phyloP scores from a whole-genome alignment of 1,284 basidiomycete species.

The Apiotrichum akiyoshidainum region DNA sequence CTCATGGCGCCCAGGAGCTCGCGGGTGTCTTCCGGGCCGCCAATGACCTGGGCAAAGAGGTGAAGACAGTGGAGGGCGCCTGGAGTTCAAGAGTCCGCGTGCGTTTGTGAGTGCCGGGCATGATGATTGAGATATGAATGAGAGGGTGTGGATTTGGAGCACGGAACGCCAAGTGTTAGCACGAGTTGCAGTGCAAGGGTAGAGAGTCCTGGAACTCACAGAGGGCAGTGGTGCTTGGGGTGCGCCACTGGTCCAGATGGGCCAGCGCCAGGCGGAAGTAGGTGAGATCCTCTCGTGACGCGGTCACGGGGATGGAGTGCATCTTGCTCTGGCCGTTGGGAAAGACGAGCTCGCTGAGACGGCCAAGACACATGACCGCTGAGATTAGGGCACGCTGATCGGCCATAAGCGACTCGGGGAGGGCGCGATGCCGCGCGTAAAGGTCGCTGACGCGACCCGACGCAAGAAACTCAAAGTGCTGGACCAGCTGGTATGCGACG shows the following conservation, averaged over 20 bases:
- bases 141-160: too few species aligned
- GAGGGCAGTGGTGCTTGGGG: conserved; percentile 24
- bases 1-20: conserved; percentile 30
- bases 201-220: conserved; percentile 20
- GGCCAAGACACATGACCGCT: conserved; percentile 24
- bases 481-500: conserved; percentile 13
- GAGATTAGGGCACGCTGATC: conserved; percentile 30
- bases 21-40: conserved; percentile 28
- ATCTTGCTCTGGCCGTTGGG: conserved; percentile 5
- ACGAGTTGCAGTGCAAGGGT: not conserved
- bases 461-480: conserved; percentile 20
- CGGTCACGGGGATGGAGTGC: conserved; percentile 5
- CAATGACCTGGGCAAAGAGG: conserved; percentile 23
- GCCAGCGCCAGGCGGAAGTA: conserved; percentile 29
- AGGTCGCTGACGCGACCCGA: conserved; percentile 15
- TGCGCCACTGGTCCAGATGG: conserved; percentile 23
- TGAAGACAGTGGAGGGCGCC: conserved; percentile 30
- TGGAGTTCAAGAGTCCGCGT: conserved; percentile 4
- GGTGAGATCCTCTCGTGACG: conserved; percentile 28
- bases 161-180: not conserved
- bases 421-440: conserved; percentile 22
- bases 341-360: conserved; percentile 17
- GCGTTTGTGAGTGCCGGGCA: not conserved
- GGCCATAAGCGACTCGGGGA: conserved; percentile 23
- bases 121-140: not conserved